A percentile compares a stretch with the other conserved stretches of the same genome.
phyloP scores from a whole-genome alignment of 1,139 yeast species.

The Kurtzmaniella quercitrusa region DNA sequence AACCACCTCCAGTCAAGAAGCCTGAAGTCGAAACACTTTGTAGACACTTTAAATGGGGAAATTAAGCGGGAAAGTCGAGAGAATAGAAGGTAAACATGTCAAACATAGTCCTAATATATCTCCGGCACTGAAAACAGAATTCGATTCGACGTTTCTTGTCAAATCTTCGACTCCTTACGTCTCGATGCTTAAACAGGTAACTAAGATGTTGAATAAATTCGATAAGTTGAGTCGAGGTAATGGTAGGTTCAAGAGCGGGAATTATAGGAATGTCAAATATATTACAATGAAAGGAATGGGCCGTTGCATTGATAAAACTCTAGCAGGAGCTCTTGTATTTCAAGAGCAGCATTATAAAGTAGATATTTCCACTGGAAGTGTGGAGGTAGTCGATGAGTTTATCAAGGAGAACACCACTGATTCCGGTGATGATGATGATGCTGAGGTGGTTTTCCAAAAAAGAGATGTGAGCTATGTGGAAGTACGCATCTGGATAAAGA shows the following conservation, averaged over 20 bases:
- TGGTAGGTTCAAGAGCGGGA: constrained; percentile 34
- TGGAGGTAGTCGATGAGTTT: constrained; percentile 63
- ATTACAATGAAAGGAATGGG: constrained; percentile 69
- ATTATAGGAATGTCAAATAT: constrained; percentile 35
- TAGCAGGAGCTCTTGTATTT: constrained; percentile 50
- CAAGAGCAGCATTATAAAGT: constrained; percentile 44
- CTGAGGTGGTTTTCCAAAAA: constrained; percentile 39
- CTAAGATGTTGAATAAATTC: constrained; percentile 40
- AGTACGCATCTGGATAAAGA: constrained; percentile 41
- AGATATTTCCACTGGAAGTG: constrained; percentile 53
- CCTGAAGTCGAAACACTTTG: no score
- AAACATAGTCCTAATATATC: constrained; percentile 43
- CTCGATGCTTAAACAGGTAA: constrained; percentile 56
- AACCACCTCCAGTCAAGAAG: no score
- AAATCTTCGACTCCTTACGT: constrained; percentile 59
- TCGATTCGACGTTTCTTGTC: constrained; percentile 49
- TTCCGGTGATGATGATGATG: constrained; percentile 28
- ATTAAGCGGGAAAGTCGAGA: background rate
- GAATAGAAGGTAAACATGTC: constrained; percentile 27
- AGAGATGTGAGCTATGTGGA: constrained; percentile 60
- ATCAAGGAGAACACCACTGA: constrained; percentile 6
- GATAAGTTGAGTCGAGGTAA: constrained; percentile 20
- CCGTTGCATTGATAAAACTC: constrained; percentile 50
- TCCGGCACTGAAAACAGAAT: constrained; percentile 26
- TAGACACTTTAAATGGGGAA: background rate